Conservation (phyloP, 257 asterid species). For the Ligustrum vulgare region DNA sequence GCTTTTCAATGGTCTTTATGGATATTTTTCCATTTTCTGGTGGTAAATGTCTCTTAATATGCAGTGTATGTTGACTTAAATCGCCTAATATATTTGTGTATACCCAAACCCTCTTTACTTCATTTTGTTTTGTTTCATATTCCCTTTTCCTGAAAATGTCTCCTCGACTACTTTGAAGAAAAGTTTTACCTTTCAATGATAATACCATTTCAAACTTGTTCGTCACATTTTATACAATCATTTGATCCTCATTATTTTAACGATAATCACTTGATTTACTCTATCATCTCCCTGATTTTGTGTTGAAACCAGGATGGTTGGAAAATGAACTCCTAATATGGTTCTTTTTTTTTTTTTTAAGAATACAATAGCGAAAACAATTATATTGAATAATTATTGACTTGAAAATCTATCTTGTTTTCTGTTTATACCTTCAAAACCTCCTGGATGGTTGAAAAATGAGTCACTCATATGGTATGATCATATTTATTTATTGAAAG, state of each 20-base stretch:
- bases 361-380: background rate
- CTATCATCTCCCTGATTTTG: background rate
- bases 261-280: background rate
- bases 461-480: background rate
- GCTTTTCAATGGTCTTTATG: background rate
- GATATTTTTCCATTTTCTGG: background rate
- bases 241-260: background rate
- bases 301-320: background rate
- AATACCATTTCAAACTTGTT: background rate
- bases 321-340: background rate
- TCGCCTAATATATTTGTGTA: background rate
- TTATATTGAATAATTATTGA: background rate
- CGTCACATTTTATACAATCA: background rate
- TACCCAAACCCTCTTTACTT: background rate
- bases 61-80: background rate
- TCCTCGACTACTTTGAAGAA: conserved; percentile 7
- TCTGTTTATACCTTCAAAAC: background rate
- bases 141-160: background rate
- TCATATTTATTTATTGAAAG: background rate
- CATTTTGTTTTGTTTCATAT: background rate
- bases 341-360: background rate
- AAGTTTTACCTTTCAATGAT: conserved; percentile 5
- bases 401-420: background rate
- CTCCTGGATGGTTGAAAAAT: background rate
- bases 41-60: background rate